These are phyloP conservation scores for Hypholoma sublateritium DNA, from an alignment of 768 basidiomycete genomes.

Conservation along the genomic window DNA sequence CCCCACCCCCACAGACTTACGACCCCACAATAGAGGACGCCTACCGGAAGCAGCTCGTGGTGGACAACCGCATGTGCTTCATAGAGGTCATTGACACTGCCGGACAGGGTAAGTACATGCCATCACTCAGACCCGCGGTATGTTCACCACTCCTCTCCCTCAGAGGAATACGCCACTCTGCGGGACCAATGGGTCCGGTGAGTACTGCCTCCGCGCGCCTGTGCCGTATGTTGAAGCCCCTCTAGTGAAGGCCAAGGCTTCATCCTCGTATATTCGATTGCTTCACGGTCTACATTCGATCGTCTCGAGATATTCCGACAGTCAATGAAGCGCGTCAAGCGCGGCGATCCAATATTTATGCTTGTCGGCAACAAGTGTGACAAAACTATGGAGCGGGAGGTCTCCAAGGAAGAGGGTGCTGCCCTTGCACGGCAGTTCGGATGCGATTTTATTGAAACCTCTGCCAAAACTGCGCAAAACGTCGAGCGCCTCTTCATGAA, in stretches of 20 bases:
- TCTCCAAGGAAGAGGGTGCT: slow-evolving; percentile 86
- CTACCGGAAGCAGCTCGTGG: slow-evolving; percentile 92
- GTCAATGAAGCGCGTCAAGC: slow-evolving; percentile 86
- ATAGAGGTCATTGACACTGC: slow-evolving; percentile 98
- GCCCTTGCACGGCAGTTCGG: slow-evolving; percentile 80
- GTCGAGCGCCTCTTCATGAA: slow-evolving; percentile 89
- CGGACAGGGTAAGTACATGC: slow-evolving; percentile 75
- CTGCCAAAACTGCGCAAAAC: slow-evolving; percentile 93
- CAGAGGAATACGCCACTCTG: slow-evolving; percentile 96
- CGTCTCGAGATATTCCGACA: slow-evolving; percentile 88
- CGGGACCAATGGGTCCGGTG: slow-evolving; percentile 98
- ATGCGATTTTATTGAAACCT: slow-evolving; percentile 94
- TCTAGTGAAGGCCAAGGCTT: slow-evolving; percentile 95
- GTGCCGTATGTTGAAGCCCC: slow-evolving; percentile 12
- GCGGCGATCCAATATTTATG: slow-evolving; percentile 85
- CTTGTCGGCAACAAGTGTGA: slow-evolving; percentile 97
- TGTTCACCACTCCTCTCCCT: slow-evolving; percentile 5
- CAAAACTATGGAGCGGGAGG: slow-evolving; percentile 88
- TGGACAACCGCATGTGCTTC: slow-evolving; percentile 94
- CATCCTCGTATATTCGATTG: slow-evolving; percentile 95
- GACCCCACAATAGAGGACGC: slow-evolving; percentile 99
- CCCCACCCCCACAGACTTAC: slow-evolving; percentile 64
- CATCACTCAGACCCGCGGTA: slow-evolving; percentile 15
- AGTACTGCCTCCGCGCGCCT: slow-evolving; percentile 28
- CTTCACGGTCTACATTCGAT: slow-evolving; percentile 89